Percentiles rank a stretch among this genome's conserved stretches.
Conservation (phyloP, 805 yeast genomes). For the Komagataella ulmi region DNA sequence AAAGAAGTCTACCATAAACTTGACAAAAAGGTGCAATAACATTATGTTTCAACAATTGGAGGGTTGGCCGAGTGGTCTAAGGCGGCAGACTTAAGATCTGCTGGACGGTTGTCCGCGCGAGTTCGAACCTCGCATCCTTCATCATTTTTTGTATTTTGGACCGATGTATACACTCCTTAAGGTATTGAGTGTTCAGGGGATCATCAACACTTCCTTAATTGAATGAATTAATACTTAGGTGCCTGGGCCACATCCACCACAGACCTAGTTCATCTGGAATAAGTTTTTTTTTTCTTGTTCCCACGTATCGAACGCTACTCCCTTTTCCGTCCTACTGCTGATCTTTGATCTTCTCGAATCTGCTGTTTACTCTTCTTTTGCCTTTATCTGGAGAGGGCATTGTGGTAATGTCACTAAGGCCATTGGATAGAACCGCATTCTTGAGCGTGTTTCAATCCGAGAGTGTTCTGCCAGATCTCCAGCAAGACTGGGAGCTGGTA, state of each 20-base stretch:
- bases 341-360: not conserved
- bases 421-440: not conserved
- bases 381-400: not conserved
- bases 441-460: not conserved
- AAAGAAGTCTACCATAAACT: too few species aligned
- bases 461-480: slow-evolving; percentile 5
- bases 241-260: not conserved
- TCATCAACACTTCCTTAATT: not conserved
- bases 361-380: not conserved
- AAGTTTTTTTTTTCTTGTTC: too few species aligned
- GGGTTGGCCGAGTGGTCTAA: slow-evolving; percentile 4
- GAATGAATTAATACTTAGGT: not conserved
- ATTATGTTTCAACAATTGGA: not conserved
- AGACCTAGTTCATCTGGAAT: not conserved
- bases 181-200: not conserved
- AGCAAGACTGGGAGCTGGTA: slow-evolving; percentile 9
- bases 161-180: not conserved
- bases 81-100: slow-evolving; percentile 4
- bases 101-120: slow-evolving; percentile 4
- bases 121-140: slow-evolving; percentile 4
- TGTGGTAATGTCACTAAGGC: not conserved
- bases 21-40: not conserved
- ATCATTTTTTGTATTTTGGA: not conserved
- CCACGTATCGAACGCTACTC: not conserved
- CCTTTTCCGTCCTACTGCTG: not conserved